phyloP scores from a whole-genome alignment of 2,329 filamentous ascomycete genomes.

The Colletotrichum falcatum region DNA sequence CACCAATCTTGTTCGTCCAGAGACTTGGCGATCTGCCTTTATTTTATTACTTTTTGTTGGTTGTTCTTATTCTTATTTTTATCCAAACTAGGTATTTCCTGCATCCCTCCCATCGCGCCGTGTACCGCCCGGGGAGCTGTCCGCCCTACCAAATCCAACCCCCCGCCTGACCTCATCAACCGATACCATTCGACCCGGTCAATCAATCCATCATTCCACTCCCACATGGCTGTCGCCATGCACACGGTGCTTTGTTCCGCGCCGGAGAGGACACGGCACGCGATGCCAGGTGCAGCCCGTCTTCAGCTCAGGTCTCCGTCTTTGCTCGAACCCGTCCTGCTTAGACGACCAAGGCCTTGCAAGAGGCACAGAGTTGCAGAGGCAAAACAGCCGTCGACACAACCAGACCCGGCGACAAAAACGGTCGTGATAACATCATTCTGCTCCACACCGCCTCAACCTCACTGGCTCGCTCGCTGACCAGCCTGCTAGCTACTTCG shows the following conservation, averaged over 20 bases:
- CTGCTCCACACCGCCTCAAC: conserved; percentile 37
- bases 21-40: conserved; percentile 4
- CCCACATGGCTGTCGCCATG: background rate
- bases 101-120: background rate
- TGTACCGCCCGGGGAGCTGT: background rate
- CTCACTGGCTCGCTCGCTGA: conserved; percentile 14
- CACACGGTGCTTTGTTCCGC: background rate
- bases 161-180: background rate
- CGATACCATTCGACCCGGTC: background rate
- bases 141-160: background rate
- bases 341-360: background rate
- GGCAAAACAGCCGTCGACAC: conserved; percentile 18
- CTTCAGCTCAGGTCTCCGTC: background rate
- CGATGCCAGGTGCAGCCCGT: background rate
- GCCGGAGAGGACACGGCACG: too few species aligned
- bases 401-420: conserved; percentile 11
- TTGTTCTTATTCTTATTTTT: too few species aligned
- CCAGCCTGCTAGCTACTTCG: too few species aligned
- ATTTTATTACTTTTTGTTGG: too few species aligned
- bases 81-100: too few species aligned
- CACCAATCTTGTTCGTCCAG: conserved; percentile 7
- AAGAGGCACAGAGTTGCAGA: conserved; percentile 23
- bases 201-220: background rate
- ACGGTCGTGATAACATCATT: conserved; percentile 38
- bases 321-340: background rate